Base-by-base conservation (phyloP, 495 filamentous ascomycete species). In the Daldinia decipiens region DNA sequence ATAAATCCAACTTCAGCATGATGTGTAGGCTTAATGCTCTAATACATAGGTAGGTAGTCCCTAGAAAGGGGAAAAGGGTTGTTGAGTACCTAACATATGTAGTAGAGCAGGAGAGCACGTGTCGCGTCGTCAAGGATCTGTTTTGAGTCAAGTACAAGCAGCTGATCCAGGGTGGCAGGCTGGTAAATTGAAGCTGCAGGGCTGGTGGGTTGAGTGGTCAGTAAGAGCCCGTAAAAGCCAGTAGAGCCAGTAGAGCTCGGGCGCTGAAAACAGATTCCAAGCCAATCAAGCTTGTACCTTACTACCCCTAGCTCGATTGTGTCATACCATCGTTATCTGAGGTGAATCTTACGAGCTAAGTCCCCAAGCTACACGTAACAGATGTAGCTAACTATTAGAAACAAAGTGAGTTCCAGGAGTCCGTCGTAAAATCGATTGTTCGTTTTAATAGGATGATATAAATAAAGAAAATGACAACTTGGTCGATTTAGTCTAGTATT, bases 281-380 rank as follows among this genome's bases (percentile, higher is more conserved):
- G 61, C 68, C 69, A 63, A 63, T 59, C 59, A 67, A 59, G 58
- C 59, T 67, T 26, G 50, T 32, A 38, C 53, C 61, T 19, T 59
- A 53, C 13, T n/a, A 19, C 63, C 60, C 65, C 59, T 65, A 61
- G 70, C 59, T 68, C 55, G 60, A 72, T 72, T 72, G 70, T 72
- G 70, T 72, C 70, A 72, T 72, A 64, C 60, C 60, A 65, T 72
- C 55, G 55, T 65, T 72, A 72, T 72, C 70, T 72, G 70, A 72
- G 70, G 63, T 43, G 50, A 68, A 60, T 67, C 38, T 57, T 34
- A 57, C 54, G 34, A 57, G 17, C 21, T 40, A 36, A 21, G 11
- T 36, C 15, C 32, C 19, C 19, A 36, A 19, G 9, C 11, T 21
- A 26, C 13, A 11, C 26, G 32, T 27, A 43, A n/a, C 11, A 45